Conservation (phyloP, 495 filamentous ascomycete species). For the Aspergillus bertholletiae region DNA sequence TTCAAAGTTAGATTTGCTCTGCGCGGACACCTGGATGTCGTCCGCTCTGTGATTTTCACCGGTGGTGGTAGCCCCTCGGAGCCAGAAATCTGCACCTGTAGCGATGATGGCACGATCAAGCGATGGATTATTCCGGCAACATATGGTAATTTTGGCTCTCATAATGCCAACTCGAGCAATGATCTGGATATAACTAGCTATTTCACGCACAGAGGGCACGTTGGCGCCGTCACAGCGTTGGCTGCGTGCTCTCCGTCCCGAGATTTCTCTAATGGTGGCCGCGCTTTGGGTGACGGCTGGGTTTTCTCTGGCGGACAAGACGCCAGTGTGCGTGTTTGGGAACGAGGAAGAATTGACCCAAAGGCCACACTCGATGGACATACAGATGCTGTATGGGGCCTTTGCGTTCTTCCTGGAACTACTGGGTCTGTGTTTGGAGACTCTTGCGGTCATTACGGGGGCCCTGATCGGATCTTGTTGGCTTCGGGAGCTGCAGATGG, state of each 20-base stretch:
- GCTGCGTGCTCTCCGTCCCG: conserved; percentile 81
- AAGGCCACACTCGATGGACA: conserved; percentile 94
- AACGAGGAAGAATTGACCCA: conserved; percentile 86
- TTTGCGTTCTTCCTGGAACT: conserved; percentile 89
- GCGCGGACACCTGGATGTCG: conserved; percentile 87
- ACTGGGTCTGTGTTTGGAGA: conserved; percentile 73
- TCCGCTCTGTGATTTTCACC: conserved; percentile 91
- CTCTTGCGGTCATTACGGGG: conserved; percentile 63
- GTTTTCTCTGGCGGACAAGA: conserved; percentile 97
- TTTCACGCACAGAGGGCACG: conserved; percentile 92
- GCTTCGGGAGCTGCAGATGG: conserved; percentile 91
- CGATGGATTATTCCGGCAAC: conserved; percentile 89
- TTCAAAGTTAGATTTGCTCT: conserved; percentile 95
- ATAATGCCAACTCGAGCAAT: conserved; percentile 47
- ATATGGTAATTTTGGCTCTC: conserved; percentile 58
- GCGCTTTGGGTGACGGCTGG: conserved; percentile 87
- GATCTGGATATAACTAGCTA: conserved; percentile 90
- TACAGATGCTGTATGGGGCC: conserved; percentile 91
- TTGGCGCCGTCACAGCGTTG: conserved; percentile 81
- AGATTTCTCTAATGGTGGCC: conserved; percentile 82
- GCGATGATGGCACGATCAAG: conserved; percentile 93
- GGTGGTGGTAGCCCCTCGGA: conserved; percentile 92
- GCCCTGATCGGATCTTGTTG: conserved; percentile 79
- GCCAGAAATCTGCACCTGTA: conserved; percentile 93
- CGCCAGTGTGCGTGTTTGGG: conserved; percentile 90